phyloP scores from a whole-genome alignment of 306 rosid species.

The peach (Prunus persica) region DNA sequence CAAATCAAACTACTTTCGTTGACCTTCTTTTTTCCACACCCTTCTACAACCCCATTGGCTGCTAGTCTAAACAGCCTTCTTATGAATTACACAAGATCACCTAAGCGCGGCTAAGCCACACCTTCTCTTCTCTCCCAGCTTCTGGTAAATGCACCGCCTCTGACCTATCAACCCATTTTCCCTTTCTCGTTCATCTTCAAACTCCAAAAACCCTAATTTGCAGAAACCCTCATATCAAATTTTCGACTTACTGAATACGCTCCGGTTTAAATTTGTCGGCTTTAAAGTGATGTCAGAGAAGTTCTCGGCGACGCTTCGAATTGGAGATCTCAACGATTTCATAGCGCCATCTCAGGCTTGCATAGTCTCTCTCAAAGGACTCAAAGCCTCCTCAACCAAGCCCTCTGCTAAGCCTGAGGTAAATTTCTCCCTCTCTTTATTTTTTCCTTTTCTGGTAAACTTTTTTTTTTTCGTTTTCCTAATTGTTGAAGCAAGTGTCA shows the following conservation, averaged over 20 bases:
- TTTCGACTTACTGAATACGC: neutral
- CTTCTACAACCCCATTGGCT: neutral
- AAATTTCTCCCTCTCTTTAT: neutral
- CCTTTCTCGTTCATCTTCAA: neutral
- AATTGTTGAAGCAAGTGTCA: neutral
- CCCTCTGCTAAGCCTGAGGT: constrained; percentile 60
- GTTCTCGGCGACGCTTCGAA: constrained; percentile 84
- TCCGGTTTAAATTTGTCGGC: neutral
- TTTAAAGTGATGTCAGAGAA: constrained; percentile 66
- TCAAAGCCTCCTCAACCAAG: constrained; percentile 43
- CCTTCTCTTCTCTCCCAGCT: neutral
- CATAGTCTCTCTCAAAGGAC: constrained; percentile 84
- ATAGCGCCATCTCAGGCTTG: constrained; percentile 92
- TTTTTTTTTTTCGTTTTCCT: too few relatives aligned
- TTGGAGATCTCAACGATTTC: constrained; percentile 89
- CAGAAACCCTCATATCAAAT: neutral
- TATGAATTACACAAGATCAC: neutral
- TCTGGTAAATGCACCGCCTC: constrained; percentile 16
- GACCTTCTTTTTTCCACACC: neutral
- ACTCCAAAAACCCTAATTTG: constrained; percentile 4
- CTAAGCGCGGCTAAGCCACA: neutral
- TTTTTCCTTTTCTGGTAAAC: too few relatives aligned
- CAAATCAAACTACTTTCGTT: neutral
- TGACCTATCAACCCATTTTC: constrained; percentile 14
- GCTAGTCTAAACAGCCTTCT: too few relatives aligned